Base-by-base conservation (phyloP, 2,329 filamentous ascomycete genomes). In the Endocalyx cinctus region DNA sequence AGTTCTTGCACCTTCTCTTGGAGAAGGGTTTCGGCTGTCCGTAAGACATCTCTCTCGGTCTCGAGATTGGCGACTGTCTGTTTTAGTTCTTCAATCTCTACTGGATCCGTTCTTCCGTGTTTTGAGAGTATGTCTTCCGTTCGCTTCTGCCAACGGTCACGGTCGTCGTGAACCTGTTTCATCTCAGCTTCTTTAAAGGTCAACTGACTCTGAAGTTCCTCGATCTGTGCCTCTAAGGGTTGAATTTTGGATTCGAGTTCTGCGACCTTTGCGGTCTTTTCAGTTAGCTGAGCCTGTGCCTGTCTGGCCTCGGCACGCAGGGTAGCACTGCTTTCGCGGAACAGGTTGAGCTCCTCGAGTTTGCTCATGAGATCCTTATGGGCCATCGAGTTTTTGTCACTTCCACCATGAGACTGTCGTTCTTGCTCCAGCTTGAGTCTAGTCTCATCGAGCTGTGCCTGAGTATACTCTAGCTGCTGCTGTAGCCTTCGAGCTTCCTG, bases 81-180 rank as follows among this genome's bases (percentile, higher is more conserved):
- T 65, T 92, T 95, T 37, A 98, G 73, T 39, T 84, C 81, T 50
- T 97, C 90, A 55, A 96, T 76, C 54, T 97, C 90, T 4, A 86
- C 87, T 27, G 92, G 90, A 54, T 98, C 92, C 33, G 94, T 87
- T 35, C 90, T 86, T 47, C 95, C 89, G 54, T 97, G 96, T 57
- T 95, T 96, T 46, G 87, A 88, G 31, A 98, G 76, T 41, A 98
- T 96, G 48, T 94, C 87, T 55, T 97, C 88, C 2, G 88, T 94
- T 16, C 92, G 83, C 68, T 96, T 90, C 62, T 95, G 88, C 86
- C 90, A 96, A 37, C 87, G 79, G 55, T 97, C 90, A 12, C 92
- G 82, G 55, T 97, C 90, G 50, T 92, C 84, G 46, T 94, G 84
- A 8, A 97, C 72, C 43, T 96, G 75, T 51, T 85, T 87, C 54